Evolutionary conservation across 306 rosid genomes (phyloP).

Genomic region (Lithocarpus polystachyus): DNA sequence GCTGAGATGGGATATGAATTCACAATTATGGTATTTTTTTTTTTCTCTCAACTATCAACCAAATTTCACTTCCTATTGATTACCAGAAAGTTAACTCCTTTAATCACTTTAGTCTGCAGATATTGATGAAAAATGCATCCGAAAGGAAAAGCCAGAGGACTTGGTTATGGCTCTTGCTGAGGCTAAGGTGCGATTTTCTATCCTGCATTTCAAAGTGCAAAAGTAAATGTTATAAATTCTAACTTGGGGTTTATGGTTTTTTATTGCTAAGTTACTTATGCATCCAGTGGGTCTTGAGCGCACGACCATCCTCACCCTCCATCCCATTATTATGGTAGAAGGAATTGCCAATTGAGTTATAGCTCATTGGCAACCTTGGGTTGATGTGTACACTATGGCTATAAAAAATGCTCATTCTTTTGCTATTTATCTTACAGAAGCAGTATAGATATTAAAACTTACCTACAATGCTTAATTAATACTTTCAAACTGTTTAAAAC

Average conservation of each 20-base stretch:
- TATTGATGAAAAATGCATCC: slow-evolving; percentile 83
- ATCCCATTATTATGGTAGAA: too few relatives aligned
- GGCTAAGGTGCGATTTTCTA: slow-evolving; percentile 62
- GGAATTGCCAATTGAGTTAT: too few relatives aligned
- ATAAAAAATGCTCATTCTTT: not conserved
- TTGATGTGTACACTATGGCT: not conserved
- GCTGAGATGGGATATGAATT: slow-evolving; percentile 78
- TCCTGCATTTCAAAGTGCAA: not conserved
- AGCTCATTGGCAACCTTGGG: too few relatives aligned
- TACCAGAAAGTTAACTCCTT: slow-evolving; percentile 1
- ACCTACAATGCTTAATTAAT: not conserved
- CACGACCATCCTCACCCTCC: too few relatives aligned
- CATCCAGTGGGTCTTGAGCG: too few relatives aligned
- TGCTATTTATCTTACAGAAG: not conserved
- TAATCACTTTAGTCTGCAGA: slow-evolving; percentile 67
- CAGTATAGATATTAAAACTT: not conserved
- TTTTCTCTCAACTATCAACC: not conserved
- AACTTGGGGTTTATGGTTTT: too few relatives aligned
- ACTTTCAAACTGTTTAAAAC: not conserved
- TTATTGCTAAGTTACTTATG: not conserved
- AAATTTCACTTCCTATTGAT: not conserved
- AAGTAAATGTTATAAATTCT: not conserved
- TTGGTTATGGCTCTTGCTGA: slow-evolving; percentile 88
- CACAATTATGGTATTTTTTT: slow-evolving; percentile 46
- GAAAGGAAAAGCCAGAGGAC: slow-evolving; percentile 79